Evolutionary conservation across 2,329 filamentous ascomycete species (phyloP), one percentile per base, ranked within the genome.

Genomic region (Volutella citrinella): DNA sequence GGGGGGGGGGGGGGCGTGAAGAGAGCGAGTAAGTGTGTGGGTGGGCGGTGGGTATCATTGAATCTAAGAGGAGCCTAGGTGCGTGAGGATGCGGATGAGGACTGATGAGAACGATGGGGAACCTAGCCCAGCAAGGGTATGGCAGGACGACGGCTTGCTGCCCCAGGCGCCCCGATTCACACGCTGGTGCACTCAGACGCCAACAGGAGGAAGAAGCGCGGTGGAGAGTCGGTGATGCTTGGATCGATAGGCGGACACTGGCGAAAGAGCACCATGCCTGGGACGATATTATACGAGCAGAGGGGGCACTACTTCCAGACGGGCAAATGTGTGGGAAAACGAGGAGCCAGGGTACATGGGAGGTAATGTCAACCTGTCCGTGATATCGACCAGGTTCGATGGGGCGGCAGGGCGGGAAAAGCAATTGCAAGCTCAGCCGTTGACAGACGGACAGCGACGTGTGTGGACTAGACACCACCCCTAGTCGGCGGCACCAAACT

Each of bases 391-490:
- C 30, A 38, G 36, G 39, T 33, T 36, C n/a, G n/a, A n/a, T n/a
- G n/a, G n/a, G n/a, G n/a, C n/a, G 42, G 42, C 45, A 42, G 34
- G 43, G 38, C 35, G 35, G 38, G 46, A 42, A 48, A 46, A 45
- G 41, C 38, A 45, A 48, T 39, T 38, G 39, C 46, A 44, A 47
- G 36, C 36, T 46, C 44, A 49, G 42, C 38, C 40, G 40, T 52
- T 49, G 35, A 23, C 33, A 36, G 38, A 43, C 35, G 32, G 28
- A 10, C 11, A 18, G 26, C 8, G 12, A 22, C 38, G 36, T 44
- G 35, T 28, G 34, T 36, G 40, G 43, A 26, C 19, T 24, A 30
- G 34, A 29, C 21, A 17, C 22, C 35, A 22, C 33, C 43, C 43
- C 35, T 36, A 34, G 38, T 38, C 32, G 23, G 34, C 31, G 19